A percentile compares a stretch with the other conserved stretches of the same genome.
These are phyloP conservation scores for Coemansia sp. DNA, from an alignment of 192 early-diverging fungal genomes.

Conservation along the genomic window DNA sequence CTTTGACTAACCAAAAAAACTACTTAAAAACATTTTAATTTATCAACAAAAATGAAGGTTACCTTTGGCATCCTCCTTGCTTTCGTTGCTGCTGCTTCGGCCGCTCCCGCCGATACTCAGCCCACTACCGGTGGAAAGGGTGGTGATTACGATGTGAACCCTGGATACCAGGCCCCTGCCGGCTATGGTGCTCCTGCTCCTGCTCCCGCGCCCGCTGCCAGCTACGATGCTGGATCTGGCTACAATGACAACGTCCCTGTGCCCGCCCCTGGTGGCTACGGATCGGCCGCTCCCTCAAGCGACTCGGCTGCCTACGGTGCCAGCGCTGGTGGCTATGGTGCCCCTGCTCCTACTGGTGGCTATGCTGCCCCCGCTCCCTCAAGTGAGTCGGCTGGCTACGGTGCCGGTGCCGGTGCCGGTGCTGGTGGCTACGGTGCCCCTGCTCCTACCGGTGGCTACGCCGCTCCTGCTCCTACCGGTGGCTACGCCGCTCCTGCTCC, in stretches of 20 bases:
- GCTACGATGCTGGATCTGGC: slow-evolving; percentile 17
- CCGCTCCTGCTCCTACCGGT: slow-evolving; percentile 13
- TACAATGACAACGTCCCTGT: slow-evolving; percentile 13
- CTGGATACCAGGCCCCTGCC: slow-evolving; percentile 19
- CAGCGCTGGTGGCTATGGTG: neutral
- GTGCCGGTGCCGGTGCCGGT: neutral
- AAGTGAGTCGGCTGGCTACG: slow-evolving; percentile 12
- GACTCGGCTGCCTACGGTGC: slow-evolving; percentile 11
- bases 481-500: slow-evolving; percentile 13
- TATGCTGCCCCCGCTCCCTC: slow-evolving; percentile 14
- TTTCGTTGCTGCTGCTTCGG: slow-evolving; percentile 29
- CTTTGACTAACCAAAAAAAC: no score
- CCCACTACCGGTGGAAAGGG: slow-evolving; percentile 4
- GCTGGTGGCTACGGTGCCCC: slow-evolving; percentile 7
- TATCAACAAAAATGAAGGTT: slow-evolving; percentile 37
- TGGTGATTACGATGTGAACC: slow-evolving; percentile 10
- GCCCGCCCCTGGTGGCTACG: slow-evolving; percentile 6
- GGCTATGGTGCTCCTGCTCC: slow-evolving; percentile 5
- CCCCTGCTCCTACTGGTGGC: slow-evolving; percentile 5
- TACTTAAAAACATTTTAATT: neutral
- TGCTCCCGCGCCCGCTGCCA: slow-evolving; percentile 11
- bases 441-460: slow-evolving; percentile 9
- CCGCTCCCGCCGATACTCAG: slow-evolving; percentile 40
- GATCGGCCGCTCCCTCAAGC: neutral
- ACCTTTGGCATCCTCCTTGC: slow-evolving; percentile 40